phyloP scores from a whole-genome alignment of 164 flowering plant genomes.

The Aristolochia contorta region DNA sequence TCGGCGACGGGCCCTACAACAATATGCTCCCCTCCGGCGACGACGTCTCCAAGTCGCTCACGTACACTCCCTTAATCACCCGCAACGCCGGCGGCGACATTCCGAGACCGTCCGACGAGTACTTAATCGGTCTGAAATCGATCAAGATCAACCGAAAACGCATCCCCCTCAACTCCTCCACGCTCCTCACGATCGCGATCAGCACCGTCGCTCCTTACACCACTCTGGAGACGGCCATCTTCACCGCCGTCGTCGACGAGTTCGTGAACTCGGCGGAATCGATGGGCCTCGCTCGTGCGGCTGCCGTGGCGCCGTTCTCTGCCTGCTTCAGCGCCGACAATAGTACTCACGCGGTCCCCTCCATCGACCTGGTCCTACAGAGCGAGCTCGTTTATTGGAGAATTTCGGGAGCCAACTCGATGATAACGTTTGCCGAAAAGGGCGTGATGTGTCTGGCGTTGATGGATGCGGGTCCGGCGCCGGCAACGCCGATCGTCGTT shows the following conservation, averaged over 20 bases:
- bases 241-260: constrained; percentile 9
- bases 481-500: constrained; percentile 17
- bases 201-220: constrained; percentile 21
- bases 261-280: constrained; percentile 15
- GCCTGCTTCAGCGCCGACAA: constrained; percentile 32
- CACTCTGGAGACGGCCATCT: constrained; percentile 26
- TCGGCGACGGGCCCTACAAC: constrained; percentile 13
- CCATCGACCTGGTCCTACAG: constrained; percentile 26
- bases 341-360: too few relatives aligned
- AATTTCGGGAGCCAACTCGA: constrained; percentile 30
- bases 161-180: constrained; percentile 16
- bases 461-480: too few relatives aligned
- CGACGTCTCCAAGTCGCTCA: constrained; percentile 12
- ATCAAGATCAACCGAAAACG: constrained; percentile 19
- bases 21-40: constrained; percentile 7
- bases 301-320: constrained; percentile 23
- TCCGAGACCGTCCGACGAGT: constrained; percentile 23
- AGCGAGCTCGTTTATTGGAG: constrained; percentile 20
- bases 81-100: too few relatives aligned
- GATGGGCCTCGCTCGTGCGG: constrained; percentile 12
- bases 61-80: constrained; percentile 19
- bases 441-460: constrained; percentile 23
- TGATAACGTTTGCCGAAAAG: constrained; percentile 15
- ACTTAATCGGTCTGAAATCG: constrained; percentile 28
- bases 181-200: constrained; percentile 23